Base-by-base conservation (phyloP, 75 land plant species). In the Selaginella tamariscina region DNA sequence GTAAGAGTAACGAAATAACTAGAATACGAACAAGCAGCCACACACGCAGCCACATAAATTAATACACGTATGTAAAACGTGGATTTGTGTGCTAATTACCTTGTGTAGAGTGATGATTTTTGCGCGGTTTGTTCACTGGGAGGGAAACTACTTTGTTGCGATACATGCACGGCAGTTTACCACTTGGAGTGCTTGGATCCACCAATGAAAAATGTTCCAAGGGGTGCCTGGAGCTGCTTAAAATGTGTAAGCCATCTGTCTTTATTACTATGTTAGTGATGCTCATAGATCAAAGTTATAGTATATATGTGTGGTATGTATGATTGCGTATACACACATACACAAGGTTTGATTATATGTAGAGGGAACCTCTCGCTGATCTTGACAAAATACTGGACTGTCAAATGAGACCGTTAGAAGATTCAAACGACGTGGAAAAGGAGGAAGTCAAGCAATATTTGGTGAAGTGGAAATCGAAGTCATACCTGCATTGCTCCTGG, bases 401-500 rank as follows among this genome's bases (percentile, higher is more conserved):
- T 74, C 85, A 91, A 75, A 80, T 82, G 82, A 80, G 96, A 22
- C 83, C 88, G 8, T 69, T 70, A 66, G 79, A 65, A 33, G 32
- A 31, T 21, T 75, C 78, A 21, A 80, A 65, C 33, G 82, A 75
- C 11, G 72, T 5, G 63, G 87, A 79, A 70, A 73, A 69, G 13
- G 83, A 80, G 15, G 68, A 68, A 26, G 49, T 78, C 8, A 87
- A 84, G 68, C 86, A 94, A 26, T 94, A 94, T 71, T 77, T 90
- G 64, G 97, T 94, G n/a, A 94, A 94, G 77, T 94, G 96, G 96
- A 90, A 87, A 68, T 83, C 88, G 24, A 65, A 82, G 65, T 94
- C 98, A 27, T 90, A 90, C 66, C 67, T 94, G 60, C 98, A 94
- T 69, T 94, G 98, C 65, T 83, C 98, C 69, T 94, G 98, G 98